Evolutionary conservation across 805 yeast species (phyloP).

Genomic region (Candida tammaniensis): DNA sequence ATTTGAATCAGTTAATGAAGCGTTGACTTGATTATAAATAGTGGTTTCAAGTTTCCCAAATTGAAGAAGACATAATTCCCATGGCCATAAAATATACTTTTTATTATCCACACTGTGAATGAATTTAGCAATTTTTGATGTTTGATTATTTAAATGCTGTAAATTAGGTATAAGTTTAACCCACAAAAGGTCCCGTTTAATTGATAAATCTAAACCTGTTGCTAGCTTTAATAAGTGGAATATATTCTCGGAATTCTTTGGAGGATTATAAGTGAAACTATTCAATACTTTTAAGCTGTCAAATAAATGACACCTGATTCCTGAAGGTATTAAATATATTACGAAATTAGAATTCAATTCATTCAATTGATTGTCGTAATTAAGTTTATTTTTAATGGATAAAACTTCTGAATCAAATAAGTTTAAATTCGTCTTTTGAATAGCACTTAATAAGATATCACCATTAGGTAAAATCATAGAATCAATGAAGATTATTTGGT

Average conservation of each 20-base stretch:
- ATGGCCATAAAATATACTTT: constrained; percentile 70
- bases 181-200: constrained; percentile 45
- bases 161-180: constrained; percentile 66
- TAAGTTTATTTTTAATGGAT: constrained; percentile 5
- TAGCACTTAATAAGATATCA: constrained; percentile 32
- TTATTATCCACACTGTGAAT: constrained; percentile 50
- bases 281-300: constrained; percentile 22
- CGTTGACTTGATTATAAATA: not conserved
- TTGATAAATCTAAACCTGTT: constrained; percentile 29
- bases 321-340: constrained; percentile 40
- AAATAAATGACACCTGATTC: constrained; percentile 41
- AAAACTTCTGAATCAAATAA: constrained; percentile 26
- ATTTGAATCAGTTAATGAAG: too few relatives aligned
- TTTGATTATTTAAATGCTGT: constrained; percentile 64
- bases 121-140: constrained; percentile 60
- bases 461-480: constrained; percentile 38
- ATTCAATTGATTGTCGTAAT: constrained; percentile 11
- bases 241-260: constrained; percentile 19
- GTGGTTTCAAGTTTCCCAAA: constrained; percentile 29
- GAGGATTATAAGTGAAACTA: constrained; percentile 24
- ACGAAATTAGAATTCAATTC: constrained; percentile 23
- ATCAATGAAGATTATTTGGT: constrained; percentile 29
- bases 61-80: constrained; percentile 62
- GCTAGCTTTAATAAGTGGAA: constrained; percentile 31
- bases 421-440: constrained; percentile 21